Evolutionary conservation across 2,329 filamentous ascomycete species (phyloP), one percentile per base, ranked within the genome.

Genomic region (Arthrobotrys conoides): DNA sequence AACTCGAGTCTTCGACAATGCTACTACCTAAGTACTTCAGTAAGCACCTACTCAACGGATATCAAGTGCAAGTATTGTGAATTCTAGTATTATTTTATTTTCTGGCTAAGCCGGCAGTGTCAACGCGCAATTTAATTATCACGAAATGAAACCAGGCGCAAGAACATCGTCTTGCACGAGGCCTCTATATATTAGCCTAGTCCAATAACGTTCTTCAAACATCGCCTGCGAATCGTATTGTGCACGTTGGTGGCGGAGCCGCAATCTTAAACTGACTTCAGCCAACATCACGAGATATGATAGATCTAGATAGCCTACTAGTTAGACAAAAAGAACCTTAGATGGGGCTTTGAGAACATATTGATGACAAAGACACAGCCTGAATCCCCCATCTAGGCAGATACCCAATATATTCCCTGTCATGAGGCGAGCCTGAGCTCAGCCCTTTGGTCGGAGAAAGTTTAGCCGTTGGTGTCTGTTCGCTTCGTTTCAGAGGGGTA

Each of bases 241-340:
- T n/a, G 48, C 69, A 71, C 69, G 59, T 65, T 65, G 18, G 68
- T 64, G 68, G 68, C 68, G 24, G 57, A 64, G 68, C 68, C 68
- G 55, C 68, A 71, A 64, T 71, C 44, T 61, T 69, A 57, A 70
- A n/a, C 33, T 38, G 33, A 44, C 53, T 41, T 64, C 22, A 16
- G 38, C 10, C 36, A 61, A 44, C 14, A 41, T 61, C 36, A 64
- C 18, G 12, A 46, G 36, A 64, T 41, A 16, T n/a, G n/a, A n/a
- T n/a, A n/a, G n/a, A n/a, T n/a, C 14, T 44, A 6, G 55, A 41
- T 44, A 3, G 30, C 36, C 55, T 22, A n/a, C n/a, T n/a, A n/a
- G n/a, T n/a, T n/a, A 24, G 18, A 44, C 55, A 10, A 5, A n/a
- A 18, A 5, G 10, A 20, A 20, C 5, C 44, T 6, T 16, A 41